Conservation (phyloP, 305 asterid species). For the Rubia balearica region DNA sequence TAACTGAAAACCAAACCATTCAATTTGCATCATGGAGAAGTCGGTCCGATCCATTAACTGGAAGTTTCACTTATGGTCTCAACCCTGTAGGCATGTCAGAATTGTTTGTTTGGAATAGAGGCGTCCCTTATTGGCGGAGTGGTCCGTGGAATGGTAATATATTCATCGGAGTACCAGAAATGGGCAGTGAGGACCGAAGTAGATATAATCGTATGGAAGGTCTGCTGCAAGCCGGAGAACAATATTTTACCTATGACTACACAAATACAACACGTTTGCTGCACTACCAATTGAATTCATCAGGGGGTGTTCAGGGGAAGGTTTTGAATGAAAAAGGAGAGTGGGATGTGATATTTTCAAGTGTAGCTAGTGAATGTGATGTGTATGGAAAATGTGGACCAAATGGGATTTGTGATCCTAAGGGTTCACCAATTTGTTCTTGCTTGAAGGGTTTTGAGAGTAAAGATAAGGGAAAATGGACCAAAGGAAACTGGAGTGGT, state of each 20-base stretch:
- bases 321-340: neutral
- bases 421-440: neutral
- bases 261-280: neutral
- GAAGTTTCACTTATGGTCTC: neutral
- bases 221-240: neutral
- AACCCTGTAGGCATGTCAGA: neutral
- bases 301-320: neutral
- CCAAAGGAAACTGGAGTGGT: neutral
- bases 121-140: neutral
- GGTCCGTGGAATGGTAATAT: neutral
- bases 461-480: neutral
- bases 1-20: no score
- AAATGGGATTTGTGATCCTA: neutral
- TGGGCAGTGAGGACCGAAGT: neutral
- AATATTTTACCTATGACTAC: conserved; percentile 1
- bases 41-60: neutral
- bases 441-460: neutral
- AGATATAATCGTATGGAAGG: neutral
- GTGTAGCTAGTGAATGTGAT: neutral
- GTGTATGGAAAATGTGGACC: neutral
- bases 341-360: neutral
- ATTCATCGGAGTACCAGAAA: neutral
- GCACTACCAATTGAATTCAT: neutral
- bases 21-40: neutral
- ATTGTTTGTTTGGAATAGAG: neutral